Percentiles rank a stretch among this genome's conserved stretches.
These are phyloP conservation scores for Acacia pycnantha DNA, from an alignment of 331 rosid species.

Conservation along the genomic window DNA sequence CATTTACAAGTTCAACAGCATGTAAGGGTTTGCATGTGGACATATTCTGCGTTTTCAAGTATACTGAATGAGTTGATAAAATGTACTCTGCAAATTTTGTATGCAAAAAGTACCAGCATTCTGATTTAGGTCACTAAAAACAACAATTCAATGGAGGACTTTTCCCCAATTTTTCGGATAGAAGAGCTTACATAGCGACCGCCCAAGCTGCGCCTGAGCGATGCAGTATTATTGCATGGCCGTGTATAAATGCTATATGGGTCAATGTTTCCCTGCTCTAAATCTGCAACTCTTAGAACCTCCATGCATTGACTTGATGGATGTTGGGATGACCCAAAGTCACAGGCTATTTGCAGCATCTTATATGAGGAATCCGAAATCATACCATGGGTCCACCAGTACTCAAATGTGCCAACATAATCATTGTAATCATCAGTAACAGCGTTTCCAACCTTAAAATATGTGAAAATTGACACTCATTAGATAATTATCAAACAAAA, in stretches of 20 bases:
- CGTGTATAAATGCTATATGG: constrained; percentile 62
- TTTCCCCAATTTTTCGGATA: too few species aligned
- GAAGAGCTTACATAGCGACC: constrained; percentile 69
- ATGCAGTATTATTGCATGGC: constrained; percentile 51
- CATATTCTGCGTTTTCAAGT: not conserved
- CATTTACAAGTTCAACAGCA: constrained; percentile 18
- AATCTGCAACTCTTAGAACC: constrained; percentile 43
- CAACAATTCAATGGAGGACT: too few species aligned
- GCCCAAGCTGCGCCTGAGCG: constrained; percentile 44
- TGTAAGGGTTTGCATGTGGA: not conserved
- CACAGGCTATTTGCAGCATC: constrained; percentile 39
- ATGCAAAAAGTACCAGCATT: too few species aligned
- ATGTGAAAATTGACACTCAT: constrained; percentile 17
- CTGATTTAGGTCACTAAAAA: too few species aligned
- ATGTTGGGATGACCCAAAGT: constrained; percentile 51
- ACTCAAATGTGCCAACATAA: constrained; percentile 59
- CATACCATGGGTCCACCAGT: constrained; percentile 78
- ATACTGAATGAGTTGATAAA: constrained; percentile 20
- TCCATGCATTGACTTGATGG: constrained; percentile 53
- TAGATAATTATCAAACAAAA: constrained; percentile 15
- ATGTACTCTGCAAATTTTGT: not conserved
- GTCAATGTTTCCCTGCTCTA: constrained; percentile 65
- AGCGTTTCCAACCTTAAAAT: constrained; percentile 75
- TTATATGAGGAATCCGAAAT: constrained; percentile 68
- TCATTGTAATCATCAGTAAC: constrained; percentile 71